phyloP scores from a whole-genome alignment of 2,329 filamentous ascomycete species.

The Dothideomycetes sp. region DNA sequence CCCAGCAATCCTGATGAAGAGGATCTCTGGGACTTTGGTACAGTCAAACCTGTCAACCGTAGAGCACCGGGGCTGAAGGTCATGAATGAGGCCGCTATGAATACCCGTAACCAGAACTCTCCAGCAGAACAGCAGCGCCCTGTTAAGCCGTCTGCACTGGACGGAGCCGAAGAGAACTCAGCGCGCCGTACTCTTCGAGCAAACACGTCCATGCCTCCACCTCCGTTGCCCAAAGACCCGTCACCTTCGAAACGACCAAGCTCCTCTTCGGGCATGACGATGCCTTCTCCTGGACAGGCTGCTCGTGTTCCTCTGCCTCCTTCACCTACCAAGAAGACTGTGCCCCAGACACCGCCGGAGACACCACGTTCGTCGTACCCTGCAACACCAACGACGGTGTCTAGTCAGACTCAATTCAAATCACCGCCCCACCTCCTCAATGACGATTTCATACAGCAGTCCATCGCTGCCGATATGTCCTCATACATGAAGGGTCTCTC shows the following conservation, averaged over 20 bases:
- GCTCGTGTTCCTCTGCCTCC: constrained; percentile 37
- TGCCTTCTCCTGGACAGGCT: constrained; percentile 32
- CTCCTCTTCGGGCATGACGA: constrained; percentile 21
- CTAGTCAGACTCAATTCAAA: constrained; percentile 23
- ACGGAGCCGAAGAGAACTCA: constrained; percentile 12
- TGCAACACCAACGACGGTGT: constrained; percentile 20
- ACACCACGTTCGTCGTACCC: constrained; percentile 23
- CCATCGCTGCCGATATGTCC: constrained; percentile 37
- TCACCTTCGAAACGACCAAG: constrained; percentile 35
- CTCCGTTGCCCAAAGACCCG: constrained; percentile 29
- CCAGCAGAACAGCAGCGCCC: constrained; percentile 18
- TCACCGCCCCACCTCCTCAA: constrained; percentile 26
- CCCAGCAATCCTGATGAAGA: constrained; percentile 52
- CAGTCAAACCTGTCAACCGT: constrained; percentile 71
- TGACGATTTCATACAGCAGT: constrained; percentile 41
- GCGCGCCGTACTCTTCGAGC: constrained; percentile 10
- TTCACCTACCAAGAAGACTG: constrained; percentile 36
- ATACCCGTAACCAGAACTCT: constrained; percentile 50
- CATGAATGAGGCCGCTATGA: constrained; percentile 74
- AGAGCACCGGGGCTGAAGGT: constrained; percentile 56
- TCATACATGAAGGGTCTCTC: constrained; percentile 28
- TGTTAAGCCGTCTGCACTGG: constrained; percentile 14
- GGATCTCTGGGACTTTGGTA: constrained; percentile 98
- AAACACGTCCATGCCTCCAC: constrained; percentile 23
- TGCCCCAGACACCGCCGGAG: constrained; percentile 28